Evolutionary conservation across 768 basidiomycete genomes (phyloP), one percentile per base, ranked within the genome.

Genomic region (Mycena olivaceomarginata): DNA sequence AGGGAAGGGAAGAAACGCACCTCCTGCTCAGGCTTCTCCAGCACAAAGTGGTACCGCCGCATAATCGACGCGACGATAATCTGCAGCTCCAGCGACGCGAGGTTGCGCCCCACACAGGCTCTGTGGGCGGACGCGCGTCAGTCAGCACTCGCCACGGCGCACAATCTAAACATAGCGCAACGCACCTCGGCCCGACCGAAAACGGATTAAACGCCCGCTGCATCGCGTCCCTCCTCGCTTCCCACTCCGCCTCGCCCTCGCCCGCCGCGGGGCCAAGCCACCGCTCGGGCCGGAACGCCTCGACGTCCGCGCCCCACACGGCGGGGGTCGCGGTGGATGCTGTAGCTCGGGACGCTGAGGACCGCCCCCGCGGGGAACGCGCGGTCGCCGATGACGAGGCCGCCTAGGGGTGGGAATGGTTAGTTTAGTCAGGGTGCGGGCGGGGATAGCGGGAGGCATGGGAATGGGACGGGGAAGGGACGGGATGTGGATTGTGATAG

Each of bases 131-230:
- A n/a, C n/a, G n/a, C n/a, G n/a, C n/a, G n/a, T n/a, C n/a, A 46
- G 16, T 59, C 45, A 41, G 53, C n/a, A 13, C 13, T 18, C 18
- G 3, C 16, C 6, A n/a, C 10, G 1, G 41, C 10, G 9, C 40
- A 22, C 5, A n/a, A 53, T 45, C 20, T n/a, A 53, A 3, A n/a
- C 68, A 43, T 46, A 2, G 25, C 15, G 40, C 4, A 51, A 85
- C 88, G 69, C 81, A 93, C 93, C 95, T 89, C 18, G 97, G 97
- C 3, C 96, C 96, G 75, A 91, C 91, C 1, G 95, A 96, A 84
- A 97, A 97, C 0, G 95, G 95, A 80, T 97, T 97, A 83, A 97
- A 97, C 0, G 93, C 90, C 83, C 90, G 93, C 80, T 94, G 91
- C 13, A 95, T 91, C 40, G 84, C 85, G 20, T 88, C 89, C 77